phyloP scores from a whole-genome alignment of 371 early-diverging fungal genomes.

The Nematocida displodere region DNA sequence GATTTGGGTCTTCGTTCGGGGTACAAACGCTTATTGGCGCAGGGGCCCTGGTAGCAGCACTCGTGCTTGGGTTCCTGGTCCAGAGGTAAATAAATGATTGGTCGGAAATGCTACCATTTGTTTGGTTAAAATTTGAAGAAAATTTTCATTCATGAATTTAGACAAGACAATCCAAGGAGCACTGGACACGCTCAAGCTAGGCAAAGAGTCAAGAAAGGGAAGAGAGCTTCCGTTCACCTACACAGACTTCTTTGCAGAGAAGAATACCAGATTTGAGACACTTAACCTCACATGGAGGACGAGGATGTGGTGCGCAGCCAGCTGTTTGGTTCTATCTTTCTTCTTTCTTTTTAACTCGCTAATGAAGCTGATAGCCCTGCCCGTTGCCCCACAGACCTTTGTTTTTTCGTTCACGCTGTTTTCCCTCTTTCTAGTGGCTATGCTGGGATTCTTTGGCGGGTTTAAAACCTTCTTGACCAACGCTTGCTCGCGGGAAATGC shows the following conservation, averaged over 20 bases:
- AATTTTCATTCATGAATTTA: conserved; percentile 32
- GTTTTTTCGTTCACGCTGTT: conserved; percentile 13
- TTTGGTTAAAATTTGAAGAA: conserved; percentile 5
- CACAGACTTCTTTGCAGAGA: conserved; percentile 52
- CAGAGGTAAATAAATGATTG: conserved; percentile 1
- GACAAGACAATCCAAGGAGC: conserved; percentile 51
- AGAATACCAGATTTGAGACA: conserved; percentile 14
- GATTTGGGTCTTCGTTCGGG: conserved; percentile 56
- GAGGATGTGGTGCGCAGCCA: conserved; percentile 18
- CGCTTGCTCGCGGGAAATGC: conserved; percentile 6
- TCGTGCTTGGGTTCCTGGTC: conserved; percentile 24
- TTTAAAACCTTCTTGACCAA: conserved; percentile 44
- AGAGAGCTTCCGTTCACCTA: conserved; percentile 40
- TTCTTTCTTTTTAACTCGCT: conserved; percentile 33
- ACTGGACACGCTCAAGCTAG: conserved; percentile 27
- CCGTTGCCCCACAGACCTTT: conserved; percentile 2
- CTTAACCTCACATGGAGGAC: conserved; percentile 33
- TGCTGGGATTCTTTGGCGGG: conserved; percentile 38
- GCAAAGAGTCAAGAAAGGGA: conserved; percentile 30
- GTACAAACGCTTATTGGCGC: conserved; percentile 53
- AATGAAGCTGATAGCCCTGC: not conserved
- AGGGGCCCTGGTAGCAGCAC: conserved; percentile 31
- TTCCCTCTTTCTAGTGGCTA: not conserved
- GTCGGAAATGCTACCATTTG: not conserved
- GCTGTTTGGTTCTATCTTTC: conserved; percentile 12